Conservation (phyloP, 1,284 basidiomycete species). For the Trametes pubescens region DNA sequence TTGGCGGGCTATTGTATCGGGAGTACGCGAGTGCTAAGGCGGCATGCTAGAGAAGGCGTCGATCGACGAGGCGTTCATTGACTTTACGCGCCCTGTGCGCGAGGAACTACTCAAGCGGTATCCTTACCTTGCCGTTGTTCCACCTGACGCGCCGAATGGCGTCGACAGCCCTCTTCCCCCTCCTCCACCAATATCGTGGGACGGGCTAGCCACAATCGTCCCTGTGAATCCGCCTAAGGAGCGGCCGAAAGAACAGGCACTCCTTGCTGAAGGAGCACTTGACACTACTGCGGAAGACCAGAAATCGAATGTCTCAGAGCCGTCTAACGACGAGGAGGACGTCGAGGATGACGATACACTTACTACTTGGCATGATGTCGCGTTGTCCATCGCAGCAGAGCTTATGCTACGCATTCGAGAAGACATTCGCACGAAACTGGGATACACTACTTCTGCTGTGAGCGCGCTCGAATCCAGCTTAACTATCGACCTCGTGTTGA, state of each 20-base stretch:
- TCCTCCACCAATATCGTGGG: conserved; percentile 77
- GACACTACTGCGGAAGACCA: background rate
- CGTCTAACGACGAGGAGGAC: conserved; percentile 17
- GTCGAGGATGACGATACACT: conserved; percentile 45
- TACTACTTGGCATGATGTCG: conserved; percentile 91
- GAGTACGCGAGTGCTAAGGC: conserved; percentile 7
- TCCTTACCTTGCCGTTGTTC: conserved; percentile 78
- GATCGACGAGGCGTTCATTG: conserved; percentile 90
- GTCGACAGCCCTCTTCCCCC: conserved; percentile 86
- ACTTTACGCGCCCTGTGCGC: conserved; percentile 83
- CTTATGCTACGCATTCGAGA: conserved; percentile 82
- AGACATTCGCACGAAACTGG: conserved; percentile 77
- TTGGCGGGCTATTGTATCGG: background rate
- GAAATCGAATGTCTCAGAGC: background rate
- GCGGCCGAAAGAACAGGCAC: conserved; percentile 16
- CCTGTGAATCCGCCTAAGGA: conserved; percentile 56
- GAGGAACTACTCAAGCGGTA: conserved; percentile 76
- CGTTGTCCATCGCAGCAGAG: conserved; percentile 89
- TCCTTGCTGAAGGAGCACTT: background rate
- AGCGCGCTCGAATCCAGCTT: conserved; percentile 36
- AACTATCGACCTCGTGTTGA: background rate
- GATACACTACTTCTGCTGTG: conserved; percentile 95
- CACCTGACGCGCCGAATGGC: conserved; percentile 73
- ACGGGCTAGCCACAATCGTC: conserved; percentile 71
- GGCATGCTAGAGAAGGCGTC: conserved; percentile 76